Conservation (phyloP, 768 basidiomycete genomes). For the Rhodotorula diobovata region DNA sequence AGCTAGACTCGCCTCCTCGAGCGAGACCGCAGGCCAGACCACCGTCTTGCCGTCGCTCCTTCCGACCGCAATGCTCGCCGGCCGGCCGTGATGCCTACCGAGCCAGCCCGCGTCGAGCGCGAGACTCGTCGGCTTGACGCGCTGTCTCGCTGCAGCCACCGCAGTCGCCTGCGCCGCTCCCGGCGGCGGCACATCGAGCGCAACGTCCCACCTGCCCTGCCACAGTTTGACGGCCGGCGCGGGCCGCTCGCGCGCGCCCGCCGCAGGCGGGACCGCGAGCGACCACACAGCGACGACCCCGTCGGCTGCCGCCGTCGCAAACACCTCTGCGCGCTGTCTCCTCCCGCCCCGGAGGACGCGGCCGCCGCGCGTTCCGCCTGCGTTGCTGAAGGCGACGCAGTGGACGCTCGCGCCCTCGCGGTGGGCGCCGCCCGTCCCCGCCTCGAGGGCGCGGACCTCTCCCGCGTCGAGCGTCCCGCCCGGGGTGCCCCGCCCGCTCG, state of each 20-base stretch:
- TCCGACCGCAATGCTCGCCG: slow-evolving; percentile 16
- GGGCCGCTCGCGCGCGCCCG: neutral
- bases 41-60: slow-evolving; percentile 25
- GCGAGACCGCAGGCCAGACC: slow-evolving; percentile 9
- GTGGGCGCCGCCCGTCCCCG: slow-evolving; percentile 1
- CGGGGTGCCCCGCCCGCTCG: neutral
- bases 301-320: slow-evolving; percentile 10
- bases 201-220: slow-evolving; percentile 22
- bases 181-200: slow-evolving; percentile 1
- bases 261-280: neutral
- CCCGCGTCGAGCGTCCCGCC: slow-evolving; percentile 7
- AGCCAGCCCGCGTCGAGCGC: slow-evolving; percentile 32
- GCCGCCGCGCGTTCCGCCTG: slow-evolving; percentile 3
- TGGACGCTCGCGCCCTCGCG: slow-evolving; percentile 10
- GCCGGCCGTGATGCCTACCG: slow-evolving; percentile 10
- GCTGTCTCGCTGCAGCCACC: neutral
- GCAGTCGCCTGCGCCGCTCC: neutral
- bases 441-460: slow-evolving; percentile 2
- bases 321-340: neutral
- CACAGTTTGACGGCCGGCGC: slow-evolving; percentile 21
- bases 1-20: neutral
- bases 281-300: slow-evolving; percentile 10
- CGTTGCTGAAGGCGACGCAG: slow-evolving; percentile 11
- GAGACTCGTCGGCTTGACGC: slow-evolving; percentile 9
- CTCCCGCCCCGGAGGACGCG: neutral